Percentiles rank a stretch among this genome's conserved stretches.
These are phyloP conservation scores for Westerdykella ornata DNA, from an alignment of 2,329 filamentous ascomycete genomes.

Conservation along the genomic window DNA sequence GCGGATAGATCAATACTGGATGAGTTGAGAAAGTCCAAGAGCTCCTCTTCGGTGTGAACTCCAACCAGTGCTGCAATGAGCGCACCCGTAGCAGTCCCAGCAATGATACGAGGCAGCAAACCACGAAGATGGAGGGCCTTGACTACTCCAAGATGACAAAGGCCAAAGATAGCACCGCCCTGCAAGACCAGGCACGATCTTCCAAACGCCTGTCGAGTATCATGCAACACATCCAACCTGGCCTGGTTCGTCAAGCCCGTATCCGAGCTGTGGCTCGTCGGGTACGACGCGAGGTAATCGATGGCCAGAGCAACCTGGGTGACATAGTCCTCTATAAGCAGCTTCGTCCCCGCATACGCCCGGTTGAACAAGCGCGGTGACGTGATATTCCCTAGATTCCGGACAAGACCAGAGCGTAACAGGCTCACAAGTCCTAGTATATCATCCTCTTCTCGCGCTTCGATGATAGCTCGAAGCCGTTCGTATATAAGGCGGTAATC, in stretches of 20 bases:
- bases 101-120: slow-evolving; percentile 80
- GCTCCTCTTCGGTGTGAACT: slow-evolving; percentile 78
- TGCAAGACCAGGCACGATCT: slow-evolving; percentile 79
- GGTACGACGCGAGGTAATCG: slow-evolving; percentile 64
- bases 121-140: slow-evolving; percentile 77
- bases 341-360: slow-evolving; percentile 82
- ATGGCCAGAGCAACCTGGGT: slow-evolving; percentile 75
- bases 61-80: slow-evolving; percentile 83
- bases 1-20: slow-evolving; percentile 77
- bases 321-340: slow-evolving; percentile 86
- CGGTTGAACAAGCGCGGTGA: slow-evolving; percentile 74
- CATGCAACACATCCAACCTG: slow-evolving; percentile 79
- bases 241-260: slow-evolving; percentile 60
- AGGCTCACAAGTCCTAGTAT: slow-evolving; percentile 70
- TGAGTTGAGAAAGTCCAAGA: slow-evolving; percentile 68
- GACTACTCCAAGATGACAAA: slow-evolving; percentile 85
- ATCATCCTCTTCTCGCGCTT: slow-evolving; percentile 63
- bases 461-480: slow-evolving; percentile 63
- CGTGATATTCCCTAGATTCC: slow-evolving; percentile 89
- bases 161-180: slow-evolving; percentile 82
- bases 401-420: slow-evolving; percentile 66
- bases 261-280: slow-evolving; percentile 47
- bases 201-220: slow-evolving; percentile 82
- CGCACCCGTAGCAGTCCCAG: slow-evolving; percentile 83
- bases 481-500: slow-evolving; percentile 79